Percentiles rank a stretch among this genome's conserved stretches.
Evolutionary conservation across 495 filamentous ascomycete species (phyloP).

Genomic region (Daldinia grandis): DNA sequence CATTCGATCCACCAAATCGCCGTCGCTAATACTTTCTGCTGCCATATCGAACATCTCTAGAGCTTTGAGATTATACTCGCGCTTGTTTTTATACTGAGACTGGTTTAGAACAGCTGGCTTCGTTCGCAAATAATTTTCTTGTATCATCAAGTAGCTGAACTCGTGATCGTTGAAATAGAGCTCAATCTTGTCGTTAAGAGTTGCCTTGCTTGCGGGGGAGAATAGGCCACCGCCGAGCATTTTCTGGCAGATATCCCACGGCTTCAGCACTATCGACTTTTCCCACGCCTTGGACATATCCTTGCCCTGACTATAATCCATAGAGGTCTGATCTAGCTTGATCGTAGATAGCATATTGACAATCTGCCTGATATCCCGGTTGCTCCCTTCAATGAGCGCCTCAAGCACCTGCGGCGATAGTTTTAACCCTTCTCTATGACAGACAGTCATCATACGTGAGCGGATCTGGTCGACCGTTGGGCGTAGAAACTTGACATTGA

Average conservation of each 20-base stretch:
- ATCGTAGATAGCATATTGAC: slow-evolving; percentile 98
- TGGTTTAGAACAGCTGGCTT: slow-evolving; percentile 69
- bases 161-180: slow-evolving; percentile 99
- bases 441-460: slow-evolving; percentile 91
- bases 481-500: slow-evolving; percentile 85
- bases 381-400: slow-evolving; percentile 90
- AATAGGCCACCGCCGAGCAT: slow-evolving; percentile 91
- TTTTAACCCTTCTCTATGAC: slow-evolving; percentile 88
- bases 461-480: slow-evolving; percentile 89
- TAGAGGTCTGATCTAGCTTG: slow-evolving; percentile 79
- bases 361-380: slow-evolving; percentile 95
- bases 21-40: slow-evolving; percentile 94
- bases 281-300: slow-evolving; percentile 97
- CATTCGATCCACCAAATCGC: slow-evolving; percentile 96
- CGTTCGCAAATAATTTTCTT: slow-evolving; percentile 94
- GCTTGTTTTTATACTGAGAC: slow-evolving; percentile 58
- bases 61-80: slow-evolving; percentile 76
- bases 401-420: slow-evolving; percentile 89
- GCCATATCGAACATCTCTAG: slow-evolving; percentile 87
- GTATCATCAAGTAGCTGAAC: slow-evolving; percentile 94
- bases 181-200: slow-evolving; percentile 96
- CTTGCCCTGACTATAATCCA: slow-evolving; percentile 85
- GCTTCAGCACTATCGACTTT: slow-evolving; percentile 94
- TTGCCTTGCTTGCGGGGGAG: slow-evolving; percentile 76
- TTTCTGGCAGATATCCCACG: slow-evolving; percentile 96